Base-by-base conservation (phyloP, 1,284 basidiomycete species). In the Microbotryum intermedium region DNA sequence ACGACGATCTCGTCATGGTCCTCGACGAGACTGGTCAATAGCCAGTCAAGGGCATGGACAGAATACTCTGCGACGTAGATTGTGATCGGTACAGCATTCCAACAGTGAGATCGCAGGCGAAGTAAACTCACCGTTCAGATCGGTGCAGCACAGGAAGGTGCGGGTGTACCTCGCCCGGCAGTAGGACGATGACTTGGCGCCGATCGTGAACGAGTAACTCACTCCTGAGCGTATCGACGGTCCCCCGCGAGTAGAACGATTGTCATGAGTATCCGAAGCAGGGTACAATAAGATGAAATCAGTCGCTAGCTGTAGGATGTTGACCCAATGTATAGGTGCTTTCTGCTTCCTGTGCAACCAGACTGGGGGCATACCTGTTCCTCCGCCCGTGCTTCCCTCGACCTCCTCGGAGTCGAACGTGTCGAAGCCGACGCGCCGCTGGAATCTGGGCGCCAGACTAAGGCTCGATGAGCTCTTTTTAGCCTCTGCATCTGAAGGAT, bases 1-100 rank as follows among this genome's bases (percentile, higher is more conserved):
- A 97, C 88, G 57, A 98, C 85, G 29, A 97, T 78, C 75, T 97
- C 94, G 73, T 97, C 94, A 5, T 90, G 89, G 67, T 97, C 91
- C 25, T 71, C 70, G 29, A 65, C 57, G 25, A 72, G 57, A 21
- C 53, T 63, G 20, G 39, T 28, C 16, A 71, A 55, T 20, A 54
- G 80, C 92, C 91, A 95, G 63, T 93, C 88, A 20, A 95, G 77
- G 1, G 91, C 91, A 69, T 90, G 83, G 13, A 78, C 76, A 0
- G 90, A 90, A 62, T 85, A 87, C 76, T 93, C 90, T 66, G 57
- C 18, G 23, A 28, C 21, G 4, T n/a, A 43, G 3, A 26, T 4
- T 25, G 20, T 44, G 30, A 28, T 13, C 25, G 3, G 25, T 18
- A 18, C 21, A 9, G 20, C 13, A 28, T n/a, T 18, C 4, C 2